phyloP scores from a whole-genome alignment of 306 rosid species.

The Sicyos baderoa region DNA sequence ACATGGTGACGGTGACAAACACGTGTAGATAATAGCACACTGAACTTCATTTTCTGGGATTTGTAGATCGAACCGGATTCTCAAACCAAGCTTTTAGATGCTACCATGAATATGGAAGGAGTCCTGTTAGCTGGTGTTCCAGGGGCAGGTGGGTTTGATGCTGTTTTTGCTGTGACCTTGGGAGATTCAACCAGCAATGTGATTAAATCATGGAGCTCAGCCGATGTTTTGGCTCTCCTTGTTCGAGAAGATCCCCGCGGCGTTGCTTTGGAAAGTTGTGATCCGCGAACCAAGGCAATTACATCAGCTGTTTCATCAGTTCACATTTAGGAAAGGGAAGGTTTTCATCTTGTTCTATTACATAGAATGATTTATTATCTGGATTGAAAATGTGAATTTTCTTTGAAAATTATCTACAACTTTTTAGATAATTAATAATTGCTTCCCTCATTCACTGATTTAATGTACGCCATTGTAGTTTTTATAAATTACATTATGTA shows the following conservation, averaged over 20 bases:
- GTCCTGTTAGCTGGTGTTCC: conserved; percentile 95
- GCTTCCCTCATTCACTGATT: not conserved
- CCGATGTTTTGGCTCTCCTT: conserved; percentile 68
- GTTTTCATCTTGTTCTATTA: conserved; percentile 12
- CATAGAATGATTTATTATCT: not conserved
- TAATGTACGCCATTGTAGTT: not conserved
- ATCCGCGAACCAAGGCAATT: conserved; percentile 64
- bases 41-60: conserved; percentile 18
- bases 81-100: conserved; percentile 73
- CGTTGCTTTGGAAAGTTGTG: conserved; percentile 64
- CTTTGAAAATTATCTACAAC: not conserved
- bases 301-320: conserved; percentile 66
- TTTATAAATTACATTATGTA: not conserved
- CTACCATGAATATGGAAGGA: conserved; percentile 87
- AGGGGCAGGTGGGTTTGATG: conserved; percentile 98
- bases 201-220: conserved; percentile 46
- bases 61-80: conserved; percentile 87
- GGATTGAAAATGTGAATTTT: not conserved
- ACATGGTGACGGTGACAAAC: conserved; percentile 6
- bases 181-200: conserved; percentile 57
- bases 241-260: conserved; percentile 95
- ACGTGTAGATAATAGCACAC: not conserved
- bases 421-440: conserved; percentile 7
- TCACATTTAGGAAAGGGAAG: conserved; percentile 29
- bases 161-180: conserved; percentile 71